phyloP scores from a whole-genome alignment of 768 basidiomycete genomes.

The Cyclocybe aegerita region DNA sequence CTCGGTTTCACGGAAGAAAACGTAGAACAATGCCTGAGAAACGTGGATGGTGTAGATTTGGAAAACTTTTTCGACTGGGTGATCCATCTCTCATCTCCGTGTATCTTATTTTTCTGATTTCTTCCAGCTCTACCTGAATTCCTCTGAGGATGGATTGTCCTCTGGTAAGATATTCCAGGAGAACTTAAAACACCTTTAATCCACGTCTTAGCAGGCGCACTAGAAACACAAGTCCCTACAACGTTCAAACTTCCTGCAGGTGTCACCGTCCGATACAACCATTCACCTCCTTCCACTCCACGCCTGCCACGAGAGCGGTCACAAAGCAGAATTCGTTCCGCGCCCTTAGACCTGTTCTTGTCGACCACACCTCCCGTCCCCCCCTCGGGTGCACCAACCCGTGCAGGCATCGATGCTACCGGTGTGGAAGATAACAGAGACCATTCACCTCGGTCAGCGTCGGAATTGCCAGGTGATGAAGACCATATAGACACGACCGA shows the following conservation, averaged over 20 bases:
- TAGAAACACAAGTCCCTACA: neutral
- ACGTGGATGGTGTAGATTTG: constrained; percentile 66
- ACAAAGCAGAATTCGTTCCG: neutral
- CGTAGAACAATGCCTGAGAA: constrained; percentile 69
- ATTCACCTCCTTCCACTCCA: constrained; percentile 12
- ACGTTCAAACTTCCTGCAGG: constrained; percentile 9
- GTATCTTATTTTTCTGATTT: constrained; percentile 1
- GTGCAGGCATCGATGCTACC: neutral
- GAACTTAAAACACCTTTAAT: neutral
- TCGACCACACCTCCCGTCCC: neutral
- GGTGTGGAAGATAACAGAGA: neutral
- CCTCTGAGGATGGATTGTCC: constrained; percentile 55
- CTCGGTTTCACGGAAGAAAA: constrained; percentile 72
- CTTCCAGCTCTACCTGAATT: constrained; percentile 63
- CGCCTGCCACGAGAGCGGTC: neutral
- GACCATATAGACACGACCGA: constrained; percentile 41
- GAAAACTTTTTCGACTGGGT: constrained; percentile 95
- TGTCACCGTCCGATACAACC: constrained; percentile 9
- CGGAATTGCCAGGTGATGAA: neutral
- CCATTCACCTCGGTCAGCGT: too few species aligned
- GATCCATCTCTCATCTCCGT: constrained; percentile 16
- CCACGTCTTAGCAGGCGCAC: neutral
- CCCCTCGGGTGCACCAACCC: neutral
- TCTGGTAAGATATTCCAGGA: constrained; percentile 5
- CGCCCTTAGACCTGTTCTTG: neutral